Evolutionary conservation across 2,329 filamentous ascomycete species (phyloP).

Genomic region (Colletotrichum sp.): DNA sequence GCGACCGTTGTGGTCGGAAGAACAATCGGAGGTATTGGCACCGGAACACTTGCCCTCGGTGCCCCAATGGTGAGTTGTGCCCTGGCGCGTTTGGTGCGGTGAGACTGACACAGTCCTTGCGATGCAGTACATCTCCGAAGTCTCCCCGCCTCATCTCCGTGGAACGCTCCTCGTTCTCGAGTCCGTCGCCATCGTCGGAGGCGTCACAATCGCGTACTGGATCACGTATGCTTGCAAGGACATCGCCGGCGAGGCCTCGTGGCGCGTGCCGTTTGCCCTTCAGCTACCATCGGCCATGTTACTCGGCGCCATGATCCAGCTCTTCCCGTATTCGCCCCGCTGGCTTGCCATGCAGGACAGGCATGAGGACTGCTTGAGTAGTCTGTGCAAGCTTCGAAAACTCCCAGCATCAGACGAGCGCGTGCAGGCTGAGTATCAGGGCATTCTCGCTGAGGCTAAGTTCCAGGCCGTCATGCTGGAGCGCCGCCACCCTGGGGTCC

Average conservation of each 20-base stretch:
- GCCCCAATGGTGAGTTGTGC: conserved; percentile 20
- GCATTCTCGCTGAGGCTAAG: conserved; percentile 52
- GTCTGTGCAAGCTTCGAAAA: conserved; percentile 41
- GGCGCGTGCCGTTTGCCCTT: conserved; percentile 51
- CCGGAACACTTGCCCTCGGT: conserved; percentile 29
- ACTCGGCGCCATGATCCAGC: conserved; percentile 43
- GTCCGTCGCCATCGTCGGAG: conserved; percentile 55
- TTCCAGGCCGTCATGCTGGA: conserved; percentile 46
- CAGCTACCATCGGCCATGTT: conserved; percentile 47
- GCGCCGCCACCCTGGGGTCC: conserved; percentile 38
- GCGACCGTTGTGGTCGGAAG: conserved; percentile 30
- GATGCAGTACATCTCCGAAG: conserved; percentile 35
- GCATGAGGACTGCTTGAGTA: conserved; percentile 41
- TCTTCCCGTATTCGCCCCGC: conserved; percentile 51
- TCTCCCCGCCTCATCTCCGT: conserved; percentile 41
- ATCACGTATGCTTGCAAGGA: conserved; percentile 57
- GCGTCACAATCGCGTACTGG: conserved; percentile 58
- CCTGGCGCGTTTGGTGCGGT: fast-evolving
- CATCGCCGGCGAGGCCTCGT: conserved; percentile 44
- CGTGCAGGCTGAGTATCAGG: conserved; percentile 52
- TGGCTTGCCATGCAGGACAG: conserved; percentile 46
- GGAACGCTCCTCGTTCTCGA: conserved; percentile 54
- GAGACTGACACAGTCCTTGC: conserved; percentile 17
- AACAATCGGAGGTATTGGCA: conserved; percentile 34
- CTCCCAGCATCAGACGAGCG: conserved; percentile 46